Evolutionary conservation across 163 green algal genomes (phyloP).

Genomic region (Volvox carteri): DNA sequence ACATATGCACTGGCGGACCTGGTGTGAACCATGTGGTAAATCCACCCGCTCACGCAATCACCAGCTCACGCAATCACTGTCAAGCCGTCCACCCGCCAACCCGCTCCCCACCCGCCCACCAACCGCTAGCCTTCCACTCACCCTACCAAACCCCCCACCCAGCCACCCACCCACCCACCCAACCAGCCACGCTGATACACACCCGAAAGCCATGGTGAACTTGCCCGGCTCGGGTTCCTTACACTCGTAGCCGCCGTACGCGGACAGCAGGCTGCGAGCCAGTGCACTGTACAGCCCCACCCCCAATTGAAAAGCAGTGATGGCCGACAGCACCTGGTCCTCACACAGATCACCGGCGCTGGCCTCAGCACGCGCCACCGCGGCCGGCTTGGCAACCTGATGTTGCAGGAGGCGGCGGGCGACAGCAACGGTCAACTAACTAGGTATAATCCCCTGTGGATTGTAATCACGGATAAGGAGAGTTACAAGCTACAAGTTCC

Average conservation of each 20-base stretch:
- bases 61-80: too few relatives aligned
- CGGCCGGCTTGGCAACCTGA: slow-evolving; percentile 60
- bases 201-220: slow-evolving; percentile 88
- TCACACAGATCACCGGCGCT: slow-evolving; percentile 51
- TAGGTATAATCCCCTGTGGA: too few relatives aligned
- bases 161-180: too few relatives aligned
- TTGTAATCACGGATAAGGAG: too few relatives aligned
- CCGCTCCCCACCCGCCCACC: too few relatives aligned
- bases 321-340: slow-evolving; percentile 68
- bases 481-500: too few relatives aligned
- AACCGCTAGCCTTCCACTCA: too few relatives aligned
- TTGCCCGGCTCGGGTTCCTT: slow-evolving; percentile 89
- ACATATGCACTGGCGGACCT: too few relatives aligned
- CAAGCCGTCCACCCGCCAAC: too few relatives aligned
- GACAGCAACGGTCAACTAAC: not conserved
- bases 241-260: slow-evolving; percentile 90
- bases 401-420: not conserved
- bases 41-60: too few relatives aligned
- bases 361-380: slow-evolving; percentile 62
- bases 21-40: too few relatives aligned
- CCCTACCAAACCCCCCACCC: too few relatives aligned
- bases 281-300: slow-evolving; percentile 63
- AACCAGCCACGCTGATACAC: slow-evolving; percentile 12
- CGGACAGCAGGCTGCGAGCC: slow-evolving; percentile 76
- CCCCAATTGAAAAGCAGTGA: slow-evolving; percentile 77